Evolutionary conservation across 495 filamentous ascomycete species (phyloP).

Genomic region (Penicillium subrubescens): DNA sequence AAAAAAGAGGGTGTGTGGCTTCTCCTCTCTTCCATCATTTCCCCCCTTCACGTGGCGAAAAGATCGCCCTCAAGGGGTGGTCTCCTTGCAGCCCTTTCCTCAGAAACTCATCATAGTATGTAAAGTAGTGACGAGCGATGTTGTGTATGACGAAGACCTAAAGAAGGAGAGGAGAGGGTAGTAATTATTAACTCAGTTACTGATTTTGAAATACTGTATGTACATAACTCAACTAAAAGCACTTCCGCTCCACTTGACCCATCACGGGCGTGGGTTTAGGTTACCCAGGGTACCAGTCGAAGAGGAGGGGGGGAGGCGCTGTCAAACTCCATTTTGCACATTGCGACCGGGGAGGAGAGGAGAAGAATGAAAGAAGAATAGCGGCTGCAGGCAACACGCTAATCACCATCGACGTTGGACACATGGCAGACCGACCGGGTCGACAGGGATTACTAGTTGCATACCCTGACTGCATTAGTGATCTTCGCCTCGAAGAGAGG

Average conservation of each 20-base stretch:
- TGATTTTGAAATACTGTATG: too few species aligned
- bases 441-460: not conserved
- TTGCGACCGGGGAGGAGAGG: conserved; percentile 10
- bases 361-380: conserved; percentile 3
- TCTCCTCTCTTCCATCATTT: not conserved
- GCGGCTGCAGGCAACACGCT: conserved; percentile 11
- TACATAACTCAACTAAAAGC: not conserved
- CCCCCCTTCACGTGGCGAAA: conserved; percentile 6
- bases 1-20: not conserved
- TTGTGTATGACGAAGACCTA: not conserved
- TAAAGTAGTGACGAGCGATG: not conserved
- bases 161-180: not conserved
- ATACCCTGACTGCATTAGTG: not conserved
- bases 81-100: not conserved
- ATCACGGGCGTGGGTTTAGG: not conserved
- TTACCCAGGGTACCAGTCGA: not conserved
- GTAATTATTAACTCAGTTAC: not conserved
- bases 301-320: not conserved
- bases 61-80: conserved; percentile 6
- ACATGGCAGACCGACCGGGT: conserved; percentile 17
- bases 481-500: not conserved
- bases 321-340: conserved; percentile 15
- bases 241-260: not conserved
- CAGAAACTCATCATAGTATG: not conserved
- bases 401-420: conserved; percentile 17